phyloP scores from a whole-genome alignment of 2,329 filamentous ascomycete genomes.

The Xylariaceae sp. region DNA sequence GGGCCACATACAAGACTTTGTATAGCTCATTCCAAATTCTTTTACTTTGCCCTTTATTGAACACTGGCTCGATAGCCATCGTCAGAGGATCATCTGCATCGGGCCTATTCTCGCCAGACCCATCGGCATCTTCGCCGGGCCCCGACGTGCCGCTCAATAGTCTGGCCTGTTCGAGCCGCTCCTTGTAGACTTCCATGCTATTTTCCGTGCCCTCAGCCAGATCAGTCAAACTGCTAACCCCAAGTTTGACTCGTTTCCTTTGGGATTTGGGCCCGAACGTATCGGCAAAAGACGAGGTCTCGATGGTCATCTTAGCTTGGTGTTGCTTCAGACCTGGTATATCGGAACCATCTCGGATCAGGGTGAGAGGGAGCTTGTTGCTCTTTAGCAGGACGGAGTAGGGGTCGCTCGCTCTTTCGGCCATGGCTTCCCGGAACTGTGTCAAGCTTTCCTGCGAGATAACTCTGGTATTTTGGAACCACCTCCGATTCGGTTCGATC shows the following conservation, averaged over 20 bases:
- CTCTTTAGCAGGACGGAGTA: constrained; percentile 95
- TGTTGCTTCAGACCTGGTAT: constrained; percentile 90
- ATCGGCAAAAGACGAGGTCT: constrained; percentile 82
- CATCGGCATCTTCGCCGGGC: constrained; percentile 56
- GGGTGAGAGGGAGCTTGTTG: constrained; percentile 94
- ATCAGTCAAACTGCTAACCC: constrained; percentile 80
- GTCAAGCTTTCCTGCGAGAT: constrained; percentile 89
- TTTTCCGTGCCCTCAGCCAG: constrained; percentile 80
- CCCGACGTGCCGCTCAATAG: constrained; percentile 72
- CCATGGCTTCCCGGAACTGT: constrained; percentile 89
- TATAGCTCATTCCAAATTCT: constrained; percentile 94
- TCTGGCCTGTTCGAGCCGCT: constrained; percentile 78
- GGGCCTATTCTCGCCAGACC: constrained; percentile 42
- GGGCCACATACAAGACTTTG: constrained; percentile 39
- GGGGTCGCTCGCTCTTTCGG: constrained; percentile 86
- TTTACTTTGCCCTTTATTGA: constrained; percentile 91
- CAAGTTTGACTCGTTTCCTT: constrained; percentile 89
- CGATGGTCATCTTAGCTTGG: constrained; percentile 90
- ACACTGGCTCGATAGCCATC: constrained; percentile 82
- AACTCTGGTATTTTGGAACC: constrained; percentile 92
- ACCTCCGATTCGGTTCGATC: constrained; percentile 95
- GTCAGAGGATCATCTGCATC: constrained; percentile 56
- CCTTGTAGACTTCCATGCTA: constrained; percentile 81
- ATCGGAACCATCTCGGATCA: constrained; percentile 80
- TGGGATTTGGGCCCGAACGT: constrained; percentile 95